phyloP scores from a whole-genome alignment of 228 moss, liverwort and hornwort species.

The Sphagnum fallax region DNA sequence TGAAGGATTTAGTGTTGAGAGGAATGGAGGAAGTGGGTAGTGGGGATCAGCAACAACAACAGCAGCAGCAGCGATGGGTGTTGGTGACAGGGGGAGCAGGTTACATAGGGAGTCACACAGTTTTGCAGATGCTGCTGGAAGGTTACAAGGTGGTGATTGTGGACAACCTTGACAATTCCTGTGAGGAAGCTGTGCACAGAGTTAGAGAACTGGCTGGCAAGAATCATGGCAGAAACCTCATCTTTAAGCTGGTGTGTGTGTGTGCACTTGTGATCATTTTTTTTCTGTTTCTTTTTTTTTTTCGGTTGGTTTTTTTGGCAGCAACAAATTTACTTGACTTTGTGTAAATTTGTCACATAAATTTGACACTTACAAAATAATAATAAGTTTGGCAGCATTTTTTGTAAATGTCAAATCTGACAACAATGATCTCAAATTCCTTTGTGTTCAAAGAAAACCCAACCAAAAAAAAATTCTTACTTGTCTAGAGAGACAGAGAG shows the following conservation, averaged over 20 bases:
- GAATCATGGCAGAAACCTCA: constrained; percentile 44
- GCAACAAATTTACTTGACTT: no score
- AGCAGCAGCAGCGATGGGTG: constrained; percentile 8
- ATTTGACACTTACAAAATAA: not conserved
- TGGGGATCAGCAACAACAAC: no score
- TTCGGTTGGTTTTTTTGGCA: not conserved
- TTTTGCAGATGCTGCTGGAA: constrained; percentile 70
- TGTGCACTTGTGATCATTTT: not conserved
- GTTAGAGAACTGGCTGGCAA: constrained; percentile 64
- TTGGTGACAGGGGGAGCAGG: constrained; percentile 93
- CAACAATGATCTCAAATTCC: no score
- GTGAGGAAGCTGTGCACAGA: constrained; percentile 58
- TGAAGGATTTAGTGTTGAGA: no score
- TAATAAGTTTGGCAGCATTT: not conserved
- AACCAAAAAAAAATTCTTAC: no score
- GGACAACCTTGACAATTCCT: constrained; percentile 84
- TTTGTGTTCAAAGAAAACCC: no score
- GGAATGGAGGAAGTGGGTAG: no score
- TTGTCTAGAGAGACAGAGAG: no score
- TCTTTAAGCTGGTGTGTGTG: constrained; percentile 49
- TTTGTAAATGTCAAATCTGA: no score
- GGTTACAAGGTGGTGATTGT: constrained; percentile 78
- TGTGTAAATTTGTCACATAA: not conserved
- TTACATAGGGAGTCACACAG: constrained; percentile 89
- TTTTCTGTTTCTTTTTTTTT: not conserved